Percentiles rank a stretch among this genome's conserved stretches.
Conservation (phyloP, 352 stramenopile species). For the Phytophthora syringae region DNA sequence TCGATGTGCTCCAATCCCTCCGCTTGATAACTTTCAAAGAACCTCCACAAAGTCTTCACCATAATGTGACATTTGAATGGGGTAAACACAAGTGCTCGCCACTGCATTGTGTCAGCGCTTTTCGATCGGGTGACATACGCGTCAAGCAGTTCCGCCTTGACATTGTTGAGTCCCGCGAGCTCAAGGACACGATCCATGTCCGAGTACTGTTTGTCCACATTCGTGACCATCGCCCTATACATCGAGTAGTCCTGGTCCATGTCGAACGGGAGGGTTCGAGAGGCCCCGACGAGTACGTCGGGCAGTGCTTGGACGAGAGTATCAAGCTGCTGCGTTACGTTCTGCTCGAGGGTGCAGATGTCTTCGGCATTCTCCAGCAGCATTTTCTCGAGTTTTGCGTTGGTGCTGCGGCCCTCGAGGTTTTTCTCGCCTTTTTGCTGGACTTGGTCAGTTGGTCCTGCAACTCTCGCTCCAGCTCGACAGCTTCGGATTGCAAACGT, state of each 20-base stretch:
- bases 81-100: background rate
- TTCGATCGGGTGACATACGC: constrained; percentile 1
- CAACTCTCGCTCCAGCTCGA: constrained; percentile 3
- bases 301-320: constrained; percentile 4
- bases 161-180: constrained; percentile 1
- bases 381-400: constrained; percentile 1
- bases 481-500: constrained; percentile 1
- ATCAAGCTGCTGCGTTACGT: background rate
- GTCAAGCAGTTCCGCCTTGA: constrained; percentile 8
- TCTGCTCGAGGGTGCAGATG: background rate
- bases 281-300: background rate
- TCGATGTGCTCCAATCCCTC: background rate
- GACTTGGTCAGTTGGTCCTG: background rate
- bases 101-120: constrained; percentile 2
- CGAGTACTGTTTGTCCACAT: constrained; percentile 14
- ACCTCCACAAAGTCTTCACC: constrained; percentile 7
- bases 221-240: background rate
- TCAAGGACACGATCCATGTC: constrained; percentile 7
- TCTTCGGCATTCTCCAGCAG: constrained; percentile 1
- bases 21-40: constrained; percentile 1
- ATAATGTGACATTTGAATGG: constrained; percentile 9
- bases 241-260: background rate
- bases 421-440: background rate
- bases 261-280: constrained; percentile 11
- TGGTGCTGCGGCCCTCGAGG: background rate